These are phyloP conservation scores for Cladosporium sp. DNA, from an alignment of 2,329 filamentous ascomycete species.

Conservation along the genomic window DNA sequence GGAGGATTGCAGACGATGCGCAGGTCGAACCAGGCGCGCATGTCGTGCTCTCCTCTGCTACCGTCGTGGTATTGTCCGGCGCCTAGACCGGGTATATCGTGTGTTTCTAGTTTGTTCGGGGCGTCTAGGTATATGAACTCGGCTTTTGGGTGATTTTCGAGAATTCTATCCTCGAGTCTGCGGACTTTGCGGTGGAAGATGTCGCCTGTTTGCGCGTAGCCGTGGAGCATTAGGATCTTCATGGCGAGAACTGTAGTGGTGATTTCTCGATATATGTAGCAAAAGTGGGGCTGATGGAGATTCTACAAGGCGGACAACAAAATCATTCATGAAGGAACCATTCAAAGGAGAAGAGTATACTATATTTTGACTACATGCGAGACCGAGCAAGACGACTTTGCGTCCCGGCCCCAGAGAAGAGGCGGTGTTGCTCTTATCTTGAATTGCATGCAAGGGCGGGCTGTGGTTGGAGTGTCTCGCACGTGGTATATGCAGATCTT, in stretches of 20 bases:
- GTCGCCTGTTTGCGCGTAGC: background rate
- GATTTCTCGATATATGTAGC: background rate
- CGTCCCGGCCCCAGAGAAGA: too few species aligned
- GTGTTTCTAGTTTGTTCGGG: background rate
- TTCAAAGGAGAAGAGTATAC: too few species aligned
- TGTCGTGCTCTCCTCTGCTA: background rate
- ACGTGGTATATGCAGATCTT: too few species aligned
- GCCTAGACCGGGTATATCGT: background rate
- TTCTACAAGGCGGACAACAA: too few species aligned
- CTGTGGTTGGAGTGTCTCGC: too few species aligned
- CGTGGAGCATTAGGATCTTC: background rate
- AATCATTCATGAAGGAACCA: too few species aligned
- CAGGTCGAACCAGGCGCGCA: background rate
- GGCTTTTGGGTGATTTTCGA: background rate
- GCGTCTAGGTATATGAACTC: background rate
- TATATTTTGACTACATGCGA: too few species aligned
- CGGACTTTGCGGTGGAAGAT: background rate
- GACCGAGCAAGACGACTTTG: too few species aligned
- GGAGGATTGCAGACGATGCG: background rate
- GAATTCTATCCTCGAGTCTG: background rate
- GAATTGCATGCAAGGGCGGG: too few species aligned
- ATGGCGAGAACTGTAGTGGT: background rate
- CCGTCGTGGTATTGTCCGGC: background rate
- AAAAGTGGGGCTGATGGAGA: background rate
- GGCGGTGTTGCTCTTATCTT: too few species aligned